phyloP scores from a whole-genome alignment of 805 yeast species.

The Tetrapisispora nanseiensis region DNA sequence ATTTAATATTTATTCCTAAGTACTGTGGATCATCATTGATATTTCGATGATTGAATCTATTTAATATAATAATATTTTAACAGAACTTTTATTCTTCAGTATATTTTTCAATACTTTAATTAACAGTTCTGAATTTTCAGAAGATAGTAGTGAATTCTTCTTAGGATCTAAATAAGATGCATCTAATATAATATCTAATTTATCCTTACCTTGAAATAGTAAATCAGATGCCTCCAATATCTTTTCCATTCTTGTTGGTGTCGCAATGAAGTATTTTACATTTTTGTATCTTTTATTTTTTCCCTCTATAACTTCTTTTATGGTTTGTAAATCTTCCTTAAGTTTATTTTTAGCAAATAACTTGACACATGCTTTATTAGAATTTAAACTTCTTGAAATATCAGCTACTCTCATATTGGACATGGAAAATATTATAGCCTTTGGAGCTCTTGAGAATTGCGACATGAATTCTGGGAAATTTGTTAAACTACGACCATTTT shows the following conservation, averaged over 20 bases:
- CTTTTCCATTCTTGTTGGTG: conserved; percentile 27
- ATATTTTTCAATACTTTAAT: conserved; percentile 21
- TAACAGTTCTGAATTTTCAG: conserved; percentile 20
- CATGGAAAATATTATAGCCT: conserved; percentile 46
- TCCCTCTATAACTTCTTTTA: conserved; percentile 17
- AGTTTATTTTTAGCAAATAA: conserved; percentile 67
- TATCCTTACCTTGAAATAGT: conserved; percentile 28
- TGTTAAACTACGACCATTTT: conserved; percentile 42
- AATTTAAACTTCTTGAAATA: conserved; percentile 52
- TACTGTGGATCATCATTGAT: no score
- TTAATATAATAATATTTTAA: conserved; percentile 25
- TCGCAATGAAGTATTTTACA: conserved; percentile 22
- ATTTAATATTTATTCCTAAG: background rate
- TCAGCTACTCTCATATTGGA: conserved; percentile 88
- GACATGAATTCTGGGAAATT: conserved; percentile 48
- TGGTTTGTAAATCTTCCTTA: conserved; percentile 41
- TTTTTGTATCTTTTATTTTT: conserved; percentile 10
- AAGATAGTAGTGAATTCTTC: conserved; percentile 20
- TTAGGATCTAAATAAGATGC: conserved; percentile 28
- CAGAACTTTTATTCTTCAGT: conserved; percentile 27
- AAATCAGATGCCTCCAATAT: conserved; percentile 19
- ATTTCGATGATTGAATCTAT: conserved; percentile 18
- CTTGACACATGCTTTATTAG: conserved; percentile 50
- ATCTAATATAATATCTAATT: conserved; percentile 28
- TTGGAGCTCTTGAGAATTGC: conserved; percentile 37